phyloP scores from a whole-genome alignment of 495 filamentous ascomycete genomes.

The Hypoxylon perforatum region DNA sequence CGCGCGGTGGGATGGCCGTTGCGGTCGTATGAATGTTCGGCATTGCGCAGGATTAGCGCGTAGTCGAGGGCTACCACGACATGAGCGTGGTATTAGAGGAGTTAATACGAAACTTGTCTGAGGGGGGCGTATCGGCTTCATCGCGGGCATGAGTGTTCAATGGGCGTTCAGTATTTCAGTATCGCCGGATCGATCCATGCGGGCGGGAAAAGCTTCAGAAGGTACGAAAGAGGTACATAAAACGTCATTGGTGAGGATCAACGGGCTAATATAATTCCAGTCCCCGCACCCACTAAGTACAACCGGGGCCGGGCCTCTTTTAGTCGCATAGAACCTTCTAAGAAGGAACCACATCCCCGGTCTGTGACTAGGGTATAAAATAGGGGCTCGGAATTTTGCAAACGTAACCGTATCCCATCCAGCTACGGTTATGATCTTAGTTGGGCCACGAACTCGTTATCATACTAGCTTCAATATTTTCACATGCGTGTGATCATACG shows the following conservation, averaged over 20 bases:
- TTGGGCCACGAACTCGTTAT: too few relatives aligned
- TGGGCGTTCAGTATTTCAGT: background rate
- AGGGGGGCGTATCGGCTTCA: slow-evolving; percentile 41
- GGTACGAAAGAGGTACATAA: too few relatives aligned
- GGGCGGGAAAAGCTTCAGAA: background rate
- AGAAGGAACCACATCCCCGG: too few relatives aligned
- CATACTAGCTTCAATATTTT: too few relatives aligned
- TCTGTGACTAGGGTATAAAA: too few relatives aligned
- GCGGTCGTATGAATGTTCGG: slow-evolving; percentile 51
- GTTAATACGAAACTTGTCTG: slow-evolving; percentile 20
- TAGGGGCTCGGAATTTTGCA: too few relatives aligned
- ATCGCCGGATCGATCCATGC: slow-evolving; percentile 1
- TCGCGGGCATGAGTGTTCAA: slow-evolving; percentile 20
- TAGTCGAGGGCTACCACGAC: slow-evolving; percentile 3
- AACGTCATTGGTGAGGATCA: background rate
- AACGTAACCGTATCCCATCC: too few relatives aligned
- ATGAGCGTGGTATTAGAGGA: slow-evolving; percentile 10
- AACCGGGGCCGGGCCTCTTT: too few relatives aligned
- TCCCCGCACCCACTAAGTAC: too few relatives aligned
- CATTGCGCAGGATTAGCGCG: slow-evolving; percentile 35
- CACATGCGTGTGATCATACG: too few relatives aligned
- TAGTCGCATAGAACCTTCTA: too few relatives aligned
- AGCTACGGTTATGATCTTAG: too few relatives aligned
- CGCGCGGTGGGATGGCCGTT: slow-evolving; percentile 36
- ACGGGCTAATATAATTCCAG: slow-evolving; percentile 13